Conservation (phyloP, 2,329 filamentous ascomycete species). For the Botrytis fabae region DNA sequence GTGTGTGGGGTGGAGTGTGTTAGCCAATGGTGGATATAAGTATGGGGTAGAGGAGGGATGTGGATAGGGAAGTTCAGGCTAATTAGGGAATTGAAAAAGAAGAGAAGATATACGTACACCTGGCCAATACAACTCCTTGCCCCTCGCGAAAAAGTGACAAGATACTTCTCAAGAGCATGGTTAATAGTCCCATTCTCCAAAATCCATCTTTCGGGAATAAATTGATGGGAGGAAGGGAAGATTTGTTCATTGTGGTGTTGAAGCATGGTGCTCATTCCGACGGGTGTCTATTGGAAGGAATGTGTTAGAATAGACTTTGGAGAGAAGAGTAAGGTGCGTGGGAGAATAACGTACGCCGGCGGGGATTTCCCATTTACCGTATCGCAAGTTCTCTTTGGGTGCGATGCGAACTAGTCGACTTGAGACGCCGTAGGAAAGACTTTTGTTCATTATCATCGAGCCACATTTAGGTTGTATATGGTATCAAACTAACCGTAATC, state of each 20-base stretch:
- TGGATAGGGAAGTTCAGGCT: not conserved
- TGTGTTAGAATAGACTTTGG: not conserved
- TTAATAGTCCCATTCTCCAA: slow-evolving; percentile 33
- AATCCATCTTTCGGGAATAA: slow-evolving; percentile 32
- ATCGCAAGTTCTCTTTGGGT: slow-evolving; percentile 25
- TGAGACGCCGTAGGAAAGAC: slow-evolving; percentile 27
- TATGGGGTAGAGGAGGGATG: not conserved
- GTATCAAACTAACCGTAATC: not conserved
- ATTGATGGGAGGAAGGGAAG: slow-evolving; percentile 28
- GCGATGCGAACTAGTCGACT: slow-evolving; percentile 26
- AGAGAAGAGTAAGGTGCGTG: not conserved
- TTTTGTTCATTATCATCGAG: not conserved
- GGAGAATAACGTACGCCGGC: slow-evolving; percentile 20
- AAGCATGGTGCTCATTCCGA: slow-evolving; percentile 31
- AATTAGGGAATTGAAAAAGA: too few species aligned
- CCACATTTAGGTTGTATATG: rapidly evolving
- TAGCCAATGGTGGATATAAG: too few species aligned
- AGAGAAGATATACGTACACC: slow-evolving; percentile 13
- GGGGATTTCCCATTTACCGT: slow-evolving; percentile 28
- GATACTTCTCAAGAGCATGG: slow-evolving; percentile 25
- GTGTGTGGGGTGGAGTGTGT: too few species aligned
- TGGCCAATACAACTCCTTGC: slow-evolving; percentile 33
- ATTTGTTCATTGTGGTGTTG: slow-evolving; percentile 32
- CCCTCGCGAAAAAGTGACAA: slow-evolving; percentile 32
- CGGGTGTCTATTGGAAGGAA: slow-evolving; percentile 24